Percentiles rank a stretch among this genome's conserved stretches.
Conservation (phyloP, 805 yeast species). For the Saccharomycopsis schoenii region DNA sequence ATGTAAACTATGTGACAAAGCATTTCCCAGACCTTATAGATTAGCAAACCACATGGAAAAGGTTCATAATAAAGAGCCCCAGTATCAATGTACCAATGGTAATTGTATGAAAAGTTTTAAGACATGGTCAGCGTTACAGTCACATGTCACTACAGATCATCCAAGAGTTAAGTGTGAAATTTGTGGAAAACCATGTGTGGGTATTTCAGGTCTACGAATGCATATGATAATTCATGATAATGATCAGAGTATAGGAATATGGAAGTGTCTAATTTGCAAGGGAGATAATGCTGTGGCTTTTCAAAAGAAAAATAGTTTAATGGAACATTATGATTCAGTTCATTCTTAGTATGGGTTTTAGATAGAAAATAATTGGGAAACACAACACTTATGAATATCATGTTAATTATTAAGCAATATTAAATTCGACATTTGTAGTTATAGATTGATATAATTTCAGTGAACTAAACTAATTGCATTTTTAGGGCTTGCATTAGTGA, state of each 20-base stretch:
- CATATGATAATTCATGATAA: conserved; percentile 70
- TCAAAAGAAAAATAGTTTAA: conserved; percentile 45
- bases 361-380: neutral
- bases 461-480: too few relatives aligned
- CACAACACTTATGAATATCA: too few relatives aligned
- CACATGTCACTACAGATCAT: conserved; percentile 64
- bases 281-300: conserved; percentile 29
- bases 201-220: conserved; percentile 55
- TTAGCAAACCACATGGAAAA: conserved; percentile 57
- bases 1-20: conserved; percentile 55
- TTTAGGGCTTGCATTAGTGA: too few relatives aligned
- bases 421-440: too few relatives aligned
- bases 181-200: conserved; percentile 68
- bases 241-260: conserved; percentile 38
- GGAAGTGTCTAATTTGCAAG: conserved; percentile 56
- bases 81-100: conserved; percentile 51
- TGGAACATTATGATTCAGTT: conserved; percentile 44
- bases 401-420: too few relatives aligned
- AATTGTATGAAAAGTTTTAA: conserved; percentile 53
- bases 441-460: too few relatives aligned
- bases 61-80: conserved; percentile 48
- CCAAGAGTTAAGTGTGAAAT: conserved; percentile 53
- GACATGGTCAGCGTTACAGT: conserved; percentile 65
- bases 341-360: conserved; percentile 27
- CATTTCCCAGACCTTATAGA: conserved; percentile 54